Base-by-base conservation (phyloP, 768 basidiomycete genomes). In the Coprinellus micaceus region DNA sequence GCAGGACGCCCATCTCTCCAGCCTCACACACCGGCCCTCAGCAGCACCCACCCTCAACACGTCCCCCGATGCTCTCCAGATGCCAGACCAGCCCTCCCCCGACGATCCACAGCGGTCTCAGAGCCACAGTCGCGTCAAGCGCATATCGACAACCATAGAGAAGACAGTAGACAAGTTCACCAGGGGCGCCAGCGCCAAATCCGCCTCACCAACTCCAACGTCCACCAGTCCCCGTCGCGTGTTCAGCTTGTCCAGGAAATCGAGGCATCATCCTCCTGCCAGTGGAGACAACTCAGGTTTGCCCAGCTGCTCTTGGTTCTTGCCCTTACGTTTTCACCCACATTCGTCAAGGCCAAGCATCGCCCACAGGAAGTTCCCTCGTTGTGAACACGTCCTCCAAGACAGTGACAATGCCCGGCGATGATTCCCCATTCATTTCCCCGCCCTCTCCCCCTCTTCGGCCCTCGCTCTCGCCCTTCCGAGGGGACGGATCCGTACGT, bases 401-500 rank as follows among this genome's bases (percentile, higher is more conserved):
- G 33, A 13, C 47, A 30, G 37, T 54, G 12, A 52, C 72, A 12
- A 67, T 69, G 67, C 68, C 64, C 9, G 64, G 62, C 39, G 74
- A 76, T 48, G 76, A 78, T 53, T 77, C 75, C 41, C 77, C 77
- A 4, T 91, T 92, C 64, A 88, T 91, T 56, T 78, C 79, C 4
- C 89, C 90, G 30, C 86, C 80, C 13, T 90, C 88, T 11, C 88
- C 90, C 3, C 77, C 79, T 15, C 67, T 74, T 33, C 76, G 82
- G 24, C 78, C 83, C 5, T 63, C 78, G 5, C 64, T 81, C 40
- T 74, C 70, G 43, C 73, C 83, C 10, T 88, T 89, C 62, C 79
- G 80, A 39, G 88, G 85, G 13, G 79, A 83, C 61, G 83, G 84
- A 60, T 91, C 91, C 15, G 91, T 91, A 66, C 62, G 85, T 72